Percentiles rank a stretch among this genome's conserved stretches.
These are phyloP conservation scores for Colletotrichum kahawae DNA, from an alignment of 2,329 filamentous ascomycete species.

Conservation along the genomic window DNA sequence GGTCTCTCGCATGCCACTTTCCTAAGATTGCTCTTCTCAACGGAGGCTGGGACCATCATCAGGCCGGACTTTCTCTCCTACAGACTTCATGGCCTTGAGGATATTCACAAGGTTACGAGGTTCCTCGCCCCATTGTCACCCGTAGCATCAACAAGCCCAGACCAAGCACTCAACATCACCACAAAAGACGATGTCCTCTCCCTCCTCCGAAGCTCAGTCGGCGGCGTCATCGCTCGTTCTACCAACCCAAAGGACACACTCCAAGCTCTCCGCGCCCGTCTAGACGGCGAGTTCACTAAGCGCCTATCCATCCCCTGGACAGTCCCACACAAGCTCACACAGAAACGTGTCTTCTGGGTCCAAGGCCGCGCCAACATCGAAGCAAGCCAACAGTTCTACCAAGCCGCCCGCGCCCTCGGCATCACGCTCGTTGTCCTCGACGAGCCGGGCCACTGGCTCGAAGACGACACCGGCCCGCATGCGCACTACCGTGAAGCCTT, in stretches of 20 bases:
- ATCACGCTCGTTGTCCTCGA: slow-evolving; percentile 42
- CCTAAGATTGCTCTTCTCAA: not conserved
- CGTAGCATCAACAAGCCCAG: not conserved
- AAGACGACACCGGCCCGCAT: slow-evolving; percentile 25
- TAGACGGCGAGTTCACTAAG: not conserved
- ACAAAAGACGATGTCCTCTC: not conserved
- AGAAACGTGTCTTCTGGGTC: not conserved
- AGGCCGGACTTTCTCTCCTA: not conserved
- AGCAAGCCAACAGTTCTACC: not conserved
- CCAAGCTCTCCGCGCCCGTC: not conserved
- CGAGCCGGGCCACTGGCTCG: slow-evolving; percentile 41
- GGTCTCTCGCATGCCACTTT: not conserved
- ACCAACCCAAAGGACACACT: not conserved
- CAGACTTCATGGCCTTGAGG: not conserved
- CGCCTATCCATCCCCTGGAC: not conserved
- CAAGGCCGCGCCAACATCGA: slow-evolving; percentile 3
- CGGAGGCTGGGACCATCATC: not conserved
- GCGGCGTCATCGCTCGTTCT: not conserved
- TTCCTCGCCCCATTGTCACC: not conserved
- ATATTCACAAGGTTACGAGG: rapidly evolving
- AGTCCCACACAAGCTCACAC: not conserved
- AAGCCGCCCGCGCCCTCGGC: slow-evolving; percentile 30
- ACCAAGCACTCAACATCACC: not conserved
- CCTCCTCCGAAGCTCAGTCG: not conserved
- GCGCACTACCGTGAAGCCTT: slow-evolving; percentile 36